These are phyloP conservation scores for Rhexocercosporidium sp. DNA, from an alignment of 2,329 filamentous ascomycete genomes.

Conservation along the genomic window DNA sequence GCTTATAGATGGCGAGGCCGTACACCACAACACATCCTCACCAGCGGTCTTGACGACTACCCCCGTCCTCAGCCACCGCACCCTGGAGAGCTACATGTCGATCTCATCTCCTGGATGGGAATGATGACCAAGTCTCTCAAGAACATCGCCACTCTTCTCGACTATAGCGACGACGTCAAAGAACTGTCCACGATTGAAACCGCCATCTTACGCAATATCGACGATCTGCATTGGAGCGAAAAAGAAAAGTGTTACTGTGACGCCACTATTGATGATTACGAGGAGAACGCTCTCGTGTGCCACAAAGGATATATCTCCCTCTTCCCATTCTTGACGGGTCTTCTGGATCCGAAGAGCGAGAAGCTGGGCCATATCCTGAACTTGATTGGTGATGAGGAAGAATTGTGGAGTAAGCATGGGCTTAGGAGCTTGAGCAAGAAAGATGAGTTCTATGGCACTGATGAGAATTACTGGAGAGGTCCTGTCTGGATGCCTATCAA, in stretches of 20 bases:
- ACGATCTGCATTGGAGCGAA: conserved; percentile 92
- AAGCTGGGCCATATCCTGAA: conserved; percentile 77
- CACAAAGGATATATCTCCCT: conserved; percentile 96
- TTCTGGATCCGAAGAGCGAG: conserved; percentile 75
- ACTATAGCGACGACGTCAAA: conserved; percentile 74
- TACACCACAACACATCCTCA: conserved; percentile 83
- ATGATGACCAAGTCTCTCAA: conserved; percentile 88
- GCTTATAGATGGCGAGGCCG: conserved; percentile 95
- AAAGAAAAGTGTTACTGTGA: conserved; percentile 87
- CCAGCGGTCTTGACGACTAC: conserved; percentile 95
- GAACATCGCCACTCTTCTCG: conserved; percentile 79
- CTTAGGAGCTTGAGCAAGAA: conserved; percentile 86
- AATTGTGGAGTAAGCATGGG: conserved; percentile 91
- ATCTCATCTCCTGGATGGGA: conserved; percentile 97
- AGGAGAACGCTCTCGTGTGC: conserved; percentile 87
- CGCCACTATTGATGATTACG: conserved; percentile 92
- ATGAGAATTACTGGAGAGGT: conserved; percentile 96
- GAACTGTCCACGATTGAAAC: conserved; percentile 74
- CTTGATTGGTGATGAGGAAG: conserved; percentile 77
- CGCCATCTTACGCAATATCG: conserved; percentile 83
- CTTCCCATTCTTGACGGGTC: conserved; percentile 87
- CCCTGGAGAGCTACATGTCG: conserved; percentile 92
- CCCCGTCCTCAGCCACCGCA: conserved; percentile 92
- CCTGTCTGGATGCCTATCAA: conserved; percentile 98
- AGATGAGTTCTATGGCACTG: conserved; percentile 83